These are phyloP conservation scores for Aspergillus persii DNA, from an alignment of 2,329 filamentous ascomycete species.

Conservation along the genomic window DNA sequence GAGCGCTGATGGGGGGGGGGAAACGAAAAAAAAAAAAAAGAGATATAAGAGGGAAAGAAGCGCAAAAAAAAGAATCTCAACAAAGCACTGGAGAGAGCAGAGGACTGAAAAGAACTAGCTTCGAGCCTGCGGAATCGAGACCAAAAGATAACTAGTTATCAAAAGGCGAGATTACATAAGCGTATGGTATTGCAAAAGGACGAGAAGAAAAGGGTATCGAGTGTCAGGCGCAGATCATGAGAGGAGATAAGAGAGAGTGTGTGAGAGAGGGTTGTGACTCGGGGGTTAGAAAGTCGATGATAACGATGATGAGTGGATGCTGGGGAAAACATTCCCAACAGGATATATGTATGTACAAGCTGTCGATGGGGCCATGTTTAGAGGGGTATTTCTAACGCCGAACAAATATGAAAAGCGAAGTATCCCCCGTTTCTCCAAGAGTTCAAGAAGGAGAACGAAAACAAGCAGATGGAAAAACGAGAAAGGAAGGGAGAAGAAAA, in stretches of 20 bases:
- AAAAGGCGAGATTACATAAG: constrained; percentile 10
- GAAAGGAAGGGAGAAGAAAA: constrained; percentile 4
- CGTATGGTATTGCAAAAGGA: constrained; percentile 5
- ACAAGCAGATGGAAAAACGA: constrained; percentile 3
- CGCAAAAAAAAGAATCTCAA: background rate
- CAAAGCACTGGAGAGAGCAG: constrained; percentile 2
- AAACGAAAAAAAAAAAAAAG: background rate
- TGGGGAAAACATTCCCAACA: background rate
- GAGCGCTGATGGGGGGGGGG: background rate
- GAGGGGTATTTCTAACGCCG: background rate
- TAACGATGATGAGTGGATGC: background rate
- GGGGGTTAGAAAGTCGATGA: background rate
- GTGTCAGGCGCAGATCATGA: constrained; percentile 26
- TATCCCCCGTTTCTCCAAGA: background rate
- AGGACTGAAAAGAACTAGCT: constrained; percentile 24
- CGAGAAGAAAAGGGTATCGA: constrained; percentile 31
- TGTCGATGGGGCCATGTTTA: background rate
- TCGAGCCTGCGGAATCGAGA: constrained; percentile 33
- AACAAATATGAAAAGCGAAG: background rate
- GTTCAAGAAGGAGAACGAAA: background rate
- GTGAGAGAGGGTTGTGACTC: background rate
- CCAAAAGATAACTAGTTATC: background rate
- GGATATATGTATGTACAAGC: background rate
- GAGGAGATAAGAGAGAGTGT: constrained; percentile 8
- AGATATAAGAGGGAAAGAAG: background rate